phyloP scores from a whole-genome alignment of 305 asterid species.

The Fraxinus velutina region DNA sequence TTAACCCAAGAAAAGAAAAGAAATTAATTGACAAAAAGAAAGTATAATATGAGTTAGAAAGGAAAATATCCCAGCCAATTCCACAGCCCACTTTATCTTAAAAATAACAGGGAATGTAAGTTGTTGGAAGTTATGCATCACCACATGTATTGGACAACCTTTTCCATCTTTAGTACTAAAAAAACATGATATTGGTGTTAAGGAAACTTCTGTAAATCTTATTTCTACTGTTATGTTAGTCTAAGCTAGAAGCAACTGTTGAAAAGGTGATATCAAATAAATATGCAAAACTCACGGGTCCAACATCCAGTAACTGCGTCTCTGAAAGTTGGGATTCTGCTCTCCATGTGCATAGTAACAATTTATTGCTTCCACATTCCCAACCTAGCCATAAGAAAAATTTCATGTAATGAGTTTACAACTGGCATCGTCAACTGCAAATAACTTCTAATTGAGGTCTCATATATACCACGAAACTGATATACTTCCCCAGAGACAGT shows the following conservation, averaged over 20 bases:
- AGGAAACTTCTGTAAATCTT: slow-evolving; percentile 7
- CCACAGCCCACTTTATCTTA: slow-evolving; percentile 9
- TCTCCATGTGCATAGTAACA: slow-evolving; percentile 98
- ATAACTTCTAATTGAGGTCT: background rate
- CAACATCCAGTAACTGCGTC: slow-evolving; percentile 98
- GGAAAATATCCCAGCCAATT: background rate
- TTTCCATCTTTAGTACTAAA: slow-evolving; percentile 4
- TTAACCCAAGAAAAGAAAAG: slow-evolving; percentile 27
- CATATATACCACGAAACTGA: background rate
- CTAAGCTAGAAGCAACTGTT: slow-evolving; percentile 10
- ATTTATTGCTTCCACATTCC: slow-evolving; percentile 78
- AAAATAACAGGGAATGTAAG: slow-evolving; percentile 8
- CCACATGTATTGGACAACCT: slow-evolving; percentile 5
- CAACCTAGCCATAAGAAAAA: slow-evolving; percentile 62
- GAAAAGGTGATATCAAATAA: slow-evolving; percentile 14
- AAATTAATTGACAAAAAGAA: slow-evolving; percentile 2
- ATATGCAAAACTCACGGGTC: slow-evolving; percentile 65
- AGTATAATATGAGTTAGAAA: slow-evolving; percentile 6
- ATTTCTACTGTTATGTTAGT: background rate
- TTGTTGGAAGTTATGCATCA: slow-evolving; percentile 10
- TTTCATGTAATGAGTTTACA: slow-evolving; percentile 26
- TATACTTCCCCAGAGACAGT: background rate
- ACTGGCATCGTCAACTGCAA: slow-evolving; percentile 16
- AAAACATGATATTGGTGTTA: background rate
- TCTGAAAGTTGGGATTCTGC: slow-evolving; percentile 72